phyloP scores from a whole-genome alignment of 257 asterid genomes.

The Solanum etuberosum region DNA sequence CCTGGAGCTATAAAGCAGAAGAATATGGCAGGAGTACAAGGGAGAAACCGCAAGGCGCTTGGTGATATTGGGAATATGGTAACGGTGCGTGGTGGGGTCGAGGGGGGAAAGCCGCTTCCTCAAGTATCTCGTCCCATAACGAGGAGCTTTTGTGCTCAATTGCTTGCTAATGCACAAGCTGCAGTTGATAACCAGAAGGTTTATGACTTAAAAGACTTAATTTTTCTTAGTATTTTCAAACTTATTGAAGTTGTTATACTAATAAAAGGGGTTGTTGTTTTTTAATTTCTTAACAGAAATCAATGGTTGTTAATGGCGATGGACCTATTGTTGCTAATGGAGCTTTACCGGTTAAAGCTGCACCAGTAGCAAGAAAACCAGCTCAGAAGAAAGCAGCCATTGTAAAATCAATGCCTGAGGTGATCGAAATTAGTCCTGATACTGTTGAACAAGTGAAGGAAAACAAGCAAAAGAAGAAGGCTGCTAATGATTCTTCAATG shows the following conservation, averaged over 20 bases:
- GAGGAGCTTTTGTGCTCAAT: conserved; percentile 81
- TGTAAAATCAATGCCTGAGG: conserved; percentile 45
- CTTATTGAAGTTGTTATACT: not conserved
- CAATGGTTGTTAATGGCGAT: conserved; percentile 20
- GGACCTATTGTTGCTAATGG: conserved; percentile 27
- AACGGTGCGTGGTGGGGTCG: conserved; percentile 31
- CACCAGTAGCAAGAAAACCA: conserved; percentile 22
- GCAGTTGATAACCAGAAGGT: conserved; percentile 27
- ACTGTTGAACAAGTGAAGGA: conserved; percentile 19
- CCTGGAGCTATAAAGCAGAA: conserved; percentile 43
- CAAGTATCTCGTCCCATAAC: conserved; percentile 72
- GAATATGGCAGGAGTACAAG: conserved; percentile 35
- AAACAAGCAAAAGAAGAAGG: conserved; percentile 6
- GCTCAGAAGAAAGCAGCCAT: conserved; percentile 33
- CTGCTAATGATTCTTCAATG: conserved; percentile 16
- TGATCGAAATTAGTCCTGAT: conserved; percentile 53
- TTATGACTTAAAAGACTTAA: conserved; percentile 31
- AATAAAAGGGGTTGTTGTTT: not conserved
- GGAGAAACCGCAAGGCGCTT: conserved; percentile 66
- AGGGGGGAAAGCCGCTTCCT: conserved; percentile 61
- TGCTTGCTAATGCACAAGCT: conserved; percentile 69
- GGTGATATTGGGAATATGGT: conserved; percentile 81
- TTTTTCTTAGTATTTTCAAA: conserved; percentile 3
- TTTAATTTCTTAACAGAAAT: conserved; percentile 15
- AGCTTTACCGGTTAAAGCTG: conserved; percentile 4